A percentile compares a stretch with the other conserved stretches of the same genome.
phyloP scores from a whole-genome alignment of 208 protist genomes.

The Ichthyophonus hoferi region DNA sequence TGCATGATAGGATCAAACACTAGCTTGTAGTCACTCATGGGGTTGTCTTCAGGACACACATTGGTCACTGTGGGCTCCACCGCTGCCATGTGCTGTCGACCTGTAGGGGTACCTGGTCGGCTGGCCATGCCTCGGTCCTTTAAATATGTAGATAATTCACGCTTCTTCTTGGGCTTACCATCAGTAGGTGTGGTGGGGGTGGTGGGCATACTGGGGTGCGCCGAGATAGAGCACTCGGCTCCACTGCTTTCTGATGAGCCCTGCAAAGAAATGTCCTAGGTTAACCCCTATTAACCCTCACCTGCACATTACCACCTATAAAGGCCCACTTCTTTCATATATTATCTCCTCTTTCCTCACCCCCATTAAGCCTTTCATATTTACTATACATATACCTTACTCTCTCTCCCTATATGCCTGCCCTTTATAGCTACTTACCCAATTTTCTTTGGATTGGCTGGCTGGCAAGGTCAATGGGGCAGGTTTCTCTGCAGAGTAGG shows the following conservation, averaged over 20 bases:
- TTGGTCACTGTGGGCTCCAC: neutral
- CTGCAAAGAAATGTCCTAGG: too few relatives aligned
- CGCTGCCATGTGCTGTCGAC: neutral
- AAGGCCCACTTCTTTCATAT: neutral
- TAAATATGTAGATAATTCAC: neutral
- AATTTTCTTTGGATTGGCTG: too few relatives aligned
- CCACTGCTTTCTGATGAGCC: too few relatives aligned
- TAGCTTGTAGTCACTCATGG: neutral
- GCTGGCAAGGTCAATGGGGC: too few relatives aligned
- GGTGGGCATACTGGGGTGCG: neutral
- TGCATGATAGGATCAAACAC: neutral
- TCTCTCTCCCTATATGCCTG: too few relatives aligned
- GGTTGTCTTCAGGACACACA: neutral
- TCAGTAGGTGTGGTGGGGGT: neutral
- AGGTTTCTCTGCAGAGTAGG: neutral
- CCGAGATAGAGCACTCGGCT: neutral
- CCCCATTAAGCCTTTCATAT: too few relatives aligned
- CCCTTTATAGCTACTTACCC: too few relatives aligned
- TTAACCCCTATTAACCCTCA: too few relatives aligned
- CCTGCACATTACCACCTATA: neutral
- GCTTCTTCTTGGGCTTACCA: neutral
- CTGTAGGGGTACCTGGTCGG: neutral
- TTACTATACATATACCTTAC: too few relatives aligned
- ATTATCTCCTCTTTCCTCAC: too few relatives aligned
- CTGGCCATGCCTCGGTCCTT: neutral